These are phyloP conservation scores for Porcisia deanei DNA, from an alignment of 208 protist species.

Conservation along the genomic window DNA sequence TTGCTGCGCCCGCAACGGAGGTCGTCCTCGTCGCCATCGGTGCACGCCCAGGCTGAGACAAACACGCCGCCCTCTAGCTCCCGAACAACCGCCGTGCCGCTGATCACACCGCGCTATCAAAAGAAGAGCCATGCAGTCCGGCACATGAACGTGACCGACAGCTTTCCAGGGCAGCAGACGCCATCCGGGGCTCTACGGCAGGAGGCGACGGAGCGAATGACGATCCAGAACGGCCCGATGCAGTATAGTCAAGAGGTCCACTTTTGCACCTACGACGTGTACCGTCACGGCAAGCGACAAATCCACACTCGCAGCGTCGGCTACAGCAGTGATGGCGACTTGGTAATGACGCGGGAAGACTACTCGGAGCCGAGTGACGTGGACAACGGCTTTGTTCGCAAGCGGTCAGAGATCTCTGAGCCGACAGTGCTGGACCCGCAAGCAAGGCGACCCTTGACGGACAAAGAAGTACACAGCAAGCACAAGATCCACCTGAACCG, in stretches of 20 bases:
- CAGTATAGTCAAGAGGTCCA: constrained; percentile 71
- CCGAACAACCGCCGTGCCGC: constrained; percentile 54
- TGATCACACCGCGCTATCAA: constrained; percentile 82
- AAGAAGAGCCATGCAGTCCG: constrained; percentile 59
- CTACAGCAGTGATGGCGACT: constrained; percentile 87
- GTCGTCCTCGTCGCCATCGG: constrained; percentile 23
- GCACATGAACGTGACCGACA: constrained; percentile 72
- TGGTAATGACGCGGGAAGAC: constrained; percentile 80
- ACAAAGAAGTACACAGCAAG: constrained; percentile 44
- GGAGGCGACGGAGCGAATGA: constrained; percentile 68
- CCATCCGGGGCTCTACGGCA: constrained; percentile 49
- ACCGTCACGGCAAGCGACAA: constrained; percentile 70
- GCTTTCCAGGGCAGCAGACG: constrained; percentile 37
- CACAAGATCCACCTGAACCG: constrained; percentile 52
- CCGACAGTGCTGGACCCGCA: constrained; percentile 73
- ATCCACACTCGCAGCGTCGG: constrained; percentile 81
- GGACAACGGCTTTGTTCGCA: constrained; percentile 55
- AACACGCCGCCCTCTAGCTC: constrained; percentile 39
- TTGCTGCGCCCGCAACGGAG: background rate
- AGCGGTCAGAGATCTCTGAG: constrained; percentile 55
- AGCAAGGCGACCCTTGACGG: constrained; percentile 71
- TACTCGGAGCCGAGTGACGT: constrained; percentile 80
- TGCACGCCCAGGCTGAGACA: constrained; percentile 6
- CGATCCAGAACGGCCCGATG: constrained; percentile 58
- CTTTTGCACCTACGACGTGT: constrained; percentile 90